Conservation (phyloP, 2,329 filamentous ascomycete genomes). For the Verticillium nonalfalfae region DNA sequence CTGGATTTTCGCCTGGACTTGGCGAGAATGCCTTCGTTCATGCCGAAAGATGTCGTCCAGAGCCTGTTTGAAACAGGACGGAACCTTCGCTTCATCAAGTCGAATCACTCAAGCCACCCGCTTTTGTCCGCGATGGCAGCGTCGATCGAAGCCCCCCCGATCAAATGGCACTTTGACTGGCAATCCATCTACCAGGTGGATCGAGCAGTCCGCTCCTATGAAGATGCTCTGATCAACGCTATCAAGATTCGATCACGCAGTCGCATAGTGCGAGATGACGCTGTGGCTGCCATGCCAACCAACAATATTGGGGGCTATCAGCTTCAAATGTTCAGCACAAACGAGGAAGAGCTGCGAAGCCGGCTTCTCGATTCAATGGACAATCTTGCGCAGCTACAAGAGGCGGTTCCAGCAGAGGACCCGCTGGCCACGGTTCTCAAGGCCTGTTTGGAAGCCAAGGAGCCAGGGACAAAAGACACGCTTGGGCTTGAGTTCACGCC, state of each 20-base stretch:
- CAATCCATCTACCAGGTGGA: constrained; percentile 60
- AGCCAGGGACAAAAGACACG: constrained; percentile 5
- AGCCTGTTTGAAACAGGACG: constrained; percentile 74
- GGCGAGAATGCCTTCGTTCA: constrained; percentile 63
- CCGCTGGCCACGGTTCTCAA: constrained; percentile 14
- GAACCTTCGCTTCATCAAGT: constrained; percentile 66
- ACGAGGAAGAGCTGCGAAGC: constrained; percentile 37
- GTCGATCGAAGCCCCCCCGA: constrained; percentile 42
- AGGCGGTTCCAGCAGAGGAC: constrained; percentile 17
- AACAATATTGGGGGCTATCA: constrained; percentile 10
- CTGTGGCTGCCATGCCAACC: not conserved
- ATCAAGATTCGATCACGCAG: constrained; percentile 14
- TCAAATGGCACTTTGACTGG: constrained; percentile 71
- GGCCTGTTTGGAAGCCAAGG: constrained; percentile 21
- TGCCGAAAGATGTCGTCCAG: constrained; percentile 62
- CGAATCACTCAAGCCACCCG: constrained; percentile 65
- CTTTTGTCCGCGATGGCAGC: constrained; percentile 42
- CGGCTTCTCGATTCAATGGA: constrained; percentile 45
- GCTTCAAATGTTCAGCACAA: constrained; percentile 42
- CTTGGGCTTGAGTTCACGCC: constrained; percentile 30
- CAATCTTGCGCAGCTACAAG: constrained; percentile 28
- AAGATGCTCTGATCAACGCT: constrained; percentile 29
- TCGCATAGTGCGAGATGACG: not conserved
- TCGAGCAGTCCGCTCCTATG: constrained; percentile 47
- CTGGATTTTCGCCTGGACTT: constrained; percentile 58